Conservation (phyloP, 768 basidiomycete species). For the Tulasnella sp. region DNA sequence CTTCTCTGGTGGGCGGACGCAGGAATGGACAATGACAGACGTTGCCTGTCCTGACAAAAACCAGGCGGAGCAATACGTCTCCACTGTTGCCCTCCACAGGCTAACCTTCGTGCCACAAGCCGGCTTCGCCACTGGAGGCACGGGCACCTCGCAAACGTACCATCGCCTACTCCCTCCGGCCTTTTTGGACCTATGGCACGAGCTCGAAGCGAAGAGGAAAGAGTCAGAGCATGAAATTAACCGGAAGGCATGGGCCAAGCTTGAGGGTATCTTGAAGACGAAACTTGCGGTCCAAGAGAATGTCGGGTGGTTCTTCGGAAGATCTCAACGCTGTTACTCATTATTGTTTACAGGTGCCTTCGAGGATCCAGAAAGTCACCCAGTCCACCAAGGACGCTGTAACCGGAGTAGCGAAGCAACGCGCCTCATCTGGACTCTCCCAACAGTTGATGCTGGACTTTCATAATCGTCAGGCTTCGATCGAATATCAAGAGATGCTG, state of each 20-base stretch:
- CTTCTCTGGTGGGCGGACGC: conserved; percentile 48
- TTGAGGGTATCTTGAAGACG: conserved; percentile 50
- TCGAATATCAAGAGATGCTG: conserved; percentile 78
- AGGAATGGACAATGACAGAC: conserved; percentile 72
- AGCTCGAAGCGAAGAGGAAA: conserved; percentile 58
- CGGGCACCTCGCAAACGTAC: conserved; percentile 42
- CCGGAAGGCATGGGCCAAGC: conserved; percentile 53
- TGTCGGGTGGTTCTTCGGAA: conserved; percentile 28
- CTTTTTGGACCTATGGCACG: conserved; percentile 87
- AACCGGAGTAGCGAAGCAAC: background rate
- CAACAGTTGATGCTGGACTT: conserved; percentile 50
- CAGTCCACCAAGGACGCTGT: background rate
- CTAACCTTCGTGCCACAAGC: conserved; percentile 51
- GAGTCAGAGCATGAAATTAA: conserved; percentile 49
- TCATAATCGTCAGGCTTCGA: conserved; percentile 44
- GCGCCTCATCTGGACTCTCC: background rate
- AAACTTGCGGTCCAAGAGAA: conserved; percentile 37
- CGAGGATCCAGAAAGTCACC: background rate
- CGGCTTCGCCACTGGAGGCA: conserved; percentile 45
- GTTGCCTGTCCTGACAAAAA: conserved; percentile 62
- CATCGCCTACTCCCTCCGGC: conserved; percentile 68
- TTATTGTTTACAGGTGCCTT: background rate
- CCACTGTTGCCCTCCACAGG: conserved; percentile 72
- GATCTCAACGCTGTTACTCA: background rate
- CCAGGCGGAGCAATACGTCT: conserved; percentile 85